Conservation (phyloP, 2,329 filamentous ascomycete species). For the Botrytis porri region DNA sequence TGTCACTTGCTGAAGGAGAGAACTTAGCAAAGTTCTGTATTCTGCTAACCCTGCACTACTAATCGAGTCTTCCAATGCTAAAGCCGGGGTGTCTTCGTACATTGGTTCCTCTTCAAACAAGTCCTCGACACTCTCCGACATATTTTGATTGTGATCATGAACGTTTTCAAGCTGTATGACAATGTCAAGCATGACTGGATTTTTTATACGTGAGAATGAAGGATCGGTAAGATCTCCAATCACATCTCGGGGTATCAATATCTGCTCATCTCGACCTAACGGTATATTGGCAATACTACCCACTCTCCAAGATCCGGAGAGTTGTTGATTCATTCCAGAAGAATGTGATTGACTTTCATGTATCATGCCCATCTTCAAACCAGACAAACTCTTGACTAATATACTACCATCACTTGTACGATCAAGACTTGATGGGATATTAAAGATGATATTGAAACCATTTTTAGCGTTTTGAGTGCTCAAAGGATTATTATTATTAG, state of each 20-base stretch:
- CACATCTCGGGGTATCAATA: slow-evolving; percentile 74
- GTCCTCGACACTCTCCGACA: slow-evolving; percentile 26
- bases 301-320: slow-evolving; percentile 61
- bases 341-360: slow-evolving; percentile 50
- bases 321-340: slow-evolving; percentile 36
- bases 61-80: slow-evolving; percentile 22
- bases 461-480: slow-evolving; percentile 14
- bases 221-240: slow-evolving; percentile 76
- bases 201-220: slow-evolving; percentile 75
- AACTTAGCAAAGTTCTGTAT: slow-evolving; percentile 43
- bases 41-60: slow-evolving; percentile 32
- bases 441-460: slow-evolving; percentile 44
- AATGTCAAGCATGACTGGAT: slow-evolving; percentile 70
- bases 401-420: slow-evolving; percentile 46
- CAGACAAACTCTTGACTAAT: slow-evolving; percentile 52
- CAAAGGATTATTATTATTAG: slow-evolving; percentile 44
- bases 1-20: slow-evolving; percentile 49
- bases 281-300: slow-evolving; percentile 77
- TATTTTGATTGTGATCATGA: slow-evolving; percentile 25
- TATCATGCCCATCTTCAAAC: slow-evolving; percentile 64
- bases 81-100: slow-evolving; percentile 18
- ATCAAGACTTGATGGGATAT: slow-evolving; percentile 46
- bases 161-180: slow-evolving; percentile 51
- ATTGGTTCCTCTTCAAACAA: slow-evolving; percentile 26
- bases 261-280: slow-evolving; percentile 82